Conservation (phyloP, 495 filamentous ascomycete species). For the Delitschia confertaspora region DNA sequence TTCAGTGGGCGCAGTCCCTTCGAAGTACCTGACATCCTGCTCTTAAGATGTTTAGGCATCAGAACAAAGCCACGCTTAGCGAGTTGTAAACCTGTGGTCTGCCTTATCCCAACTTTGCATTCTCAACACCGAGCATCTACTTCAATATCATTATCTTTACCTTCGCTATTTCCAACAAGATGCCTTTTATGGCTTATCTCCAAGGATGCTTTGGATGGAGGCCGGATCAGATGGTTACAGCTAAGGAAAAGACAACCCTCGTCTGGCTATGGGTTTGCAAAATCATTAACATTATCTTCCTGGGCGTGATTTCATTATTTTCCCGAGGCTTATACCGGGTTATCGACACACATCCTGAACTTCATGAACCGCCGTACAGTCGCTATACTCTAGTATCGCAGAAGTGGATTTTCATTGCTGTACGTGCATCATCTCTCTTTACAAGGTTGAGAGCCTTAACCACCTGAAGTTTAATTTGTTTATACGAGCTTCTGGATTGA, state of each 20-base stretch:
- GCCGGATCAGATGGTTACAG: slow-evolving; percentile 8
- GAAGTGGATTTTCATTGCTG: slow-evolving; percentile 3
- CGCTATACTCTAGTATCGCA: slow-evolving; percentile 9
- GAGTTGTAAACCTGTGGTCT: too few relatives aligned
- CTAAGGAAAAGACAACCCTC: slow-evolving; percentile 6
- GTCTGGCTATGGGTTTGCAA: slow-evolving; percentile 11
- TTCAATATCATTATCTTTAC: background rate
- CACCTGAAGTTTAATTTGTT: background rate
- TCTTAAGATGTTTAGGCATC: too few relatives aligned
- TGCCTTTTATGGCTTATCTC: slow-evolving; percentile 6
- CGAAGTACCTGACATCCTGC: too few relatives aligned
- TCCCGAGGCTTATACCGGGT: slow-evolving; percentile 1
- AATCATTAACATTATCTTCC: slow-evolving; percentile 6
- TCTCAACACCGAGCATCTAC: too few relatives aligned
- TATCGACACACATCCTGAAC: slow-evolving; percentile 3
- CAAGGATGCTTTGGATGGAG: slow-evolving; percentile 8
- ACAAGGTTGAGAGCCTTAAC: background rate
- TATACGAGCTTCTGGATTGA: background rate
- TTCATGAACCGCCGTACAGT: slow-evolving; percentile 7
- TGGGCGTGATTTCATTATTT: slow-evolving; percentile 10
- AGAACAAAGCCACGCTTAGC: too few relatives aligned
- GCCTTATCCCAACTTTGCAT: too few relatives aligned
- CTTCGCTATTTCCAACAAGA: background rate
- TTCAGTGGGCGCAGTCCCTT: too few relatives aligned
- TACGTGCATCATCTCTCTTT: slow-evolving; percentile 7